Base-by-base conservation (phyloP, 1,284 basidiomycete species). In the Sanguinoderma infundibulare region DNA sequence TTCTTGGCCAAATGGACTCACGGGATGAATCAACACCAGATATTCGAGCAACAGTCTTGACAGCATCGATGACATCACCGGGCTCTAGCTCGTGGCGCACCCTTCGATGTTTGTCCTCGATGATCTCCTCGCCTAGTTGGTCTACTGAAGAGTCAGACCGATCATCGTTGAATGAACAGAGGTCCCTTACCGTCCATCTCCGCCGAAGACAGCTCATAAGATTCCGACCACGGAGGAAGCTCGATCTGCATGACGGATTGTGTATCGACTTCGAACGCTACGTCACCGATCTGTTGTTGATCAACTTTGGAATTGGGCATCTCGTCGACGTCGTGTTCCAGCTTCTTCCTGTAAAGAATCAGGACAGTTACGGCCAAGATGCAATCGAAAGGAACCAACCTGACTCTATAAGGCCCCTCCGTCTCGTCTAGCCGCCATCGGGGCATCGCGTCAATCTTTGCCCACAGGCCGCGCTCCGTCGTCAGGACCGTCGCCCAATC, bases 31-130 rank as follows among this genome's bases (percentile, higher is more conserved):
- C 95, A 1, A 96, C 92, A 0, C 94, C 95, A 32, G 87, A 87
- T 55, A 96, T 88, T 15, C 94, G 85, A 8, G 92, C 91, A 51
- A 96, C 92, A 24, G 94, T 96, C 62, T 83, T 84, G 1, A 95
- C 91, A n/a, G 92, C 93, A 68, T 97, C 94, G 40, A 98, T 95
- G 2, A 95, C 84, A 73, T 98, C 96, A 3, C 94, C 94, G 14
- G 91, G 86, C 70, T 96, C 92, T 24, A 98, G 82, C 73, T 95
- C 89, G 78, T 97, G 90, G 72, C 95, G 81, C 36, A 93, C 83
- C 72, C 91, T 79, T 57, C 91, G 80, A 70, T 91, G 87, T 63
- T 92, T 93, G 72, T 93, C 92, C 49, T 94, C 91, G 0, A 82
- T 76, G 36, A 92, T 81, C 38, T 92, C 91, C 64, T 94, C 91